Percentiles rank a stretch among this genome's conserved stretches.
phyloP scores from a whole-genome alignment of 169 alveolate genomes.

The Babesia caballi region DNA sequence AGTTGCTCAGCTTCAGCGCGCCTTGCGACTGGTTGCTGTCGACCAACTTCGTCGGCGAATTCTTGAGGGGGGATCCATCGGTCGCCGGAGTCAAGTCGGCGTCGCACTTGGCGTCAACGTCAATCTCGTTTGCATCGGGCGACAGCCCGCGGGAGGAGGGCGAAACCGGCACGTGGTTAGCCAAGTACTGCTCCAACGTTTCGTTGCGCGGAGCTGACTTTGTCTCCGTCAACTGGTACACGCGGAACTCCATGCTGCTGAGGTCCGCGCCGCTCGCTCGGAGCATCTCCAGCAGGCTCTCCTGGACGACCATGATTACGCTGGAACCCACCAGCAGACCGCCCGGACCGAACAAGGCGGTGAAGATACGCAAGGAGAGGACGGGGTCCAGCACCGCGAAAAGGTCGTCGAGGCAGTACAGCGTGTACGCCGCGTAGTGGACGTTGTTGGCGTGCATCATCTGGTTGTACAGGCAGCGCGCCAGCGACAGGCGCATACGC shows the following conservation, averaged over 20 bases:
- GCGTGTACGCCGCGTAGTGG: constrained; percentile 16
- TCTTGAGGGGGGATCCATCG: neutral
- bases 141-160: neutral
- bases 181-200: neutral
- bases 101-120: neutral
- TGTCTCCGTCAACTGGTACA: constrained; percentile 4
- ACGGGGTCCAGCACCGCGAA: constrained; percentile 63
- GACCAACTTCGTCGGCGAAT: neutral
- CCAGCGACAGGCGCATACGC: constrained; percentile 49
- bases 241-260: neutral
- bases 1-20: constrained; percentile 10
- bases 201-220: neutral
- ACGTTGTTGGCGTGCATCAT: constrained; percentile 18
- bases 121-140: no score
- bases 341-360: constrained; percentile 25
- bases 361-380: constrained; percentile 16
- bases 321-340: constrained; percentile 41
- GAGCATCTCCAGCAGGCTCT: constrained; percentile 1
- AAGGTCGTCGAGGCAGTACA: constrained; percentile 52
- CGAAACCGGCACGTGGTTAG: neutral
- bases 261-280: neutral
- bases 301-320: constrained; percentile 38
- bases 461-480: constrained; percentile 54
- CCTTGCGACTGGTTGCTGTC: constrained; percentile 15
- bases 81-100: neutral